Percentiles rank a stretch among this genome's conserved stretches.
Conservation (phyloP, 1,284 basidiomycete genomes). For the Apiotrichum porosum region DNA sequence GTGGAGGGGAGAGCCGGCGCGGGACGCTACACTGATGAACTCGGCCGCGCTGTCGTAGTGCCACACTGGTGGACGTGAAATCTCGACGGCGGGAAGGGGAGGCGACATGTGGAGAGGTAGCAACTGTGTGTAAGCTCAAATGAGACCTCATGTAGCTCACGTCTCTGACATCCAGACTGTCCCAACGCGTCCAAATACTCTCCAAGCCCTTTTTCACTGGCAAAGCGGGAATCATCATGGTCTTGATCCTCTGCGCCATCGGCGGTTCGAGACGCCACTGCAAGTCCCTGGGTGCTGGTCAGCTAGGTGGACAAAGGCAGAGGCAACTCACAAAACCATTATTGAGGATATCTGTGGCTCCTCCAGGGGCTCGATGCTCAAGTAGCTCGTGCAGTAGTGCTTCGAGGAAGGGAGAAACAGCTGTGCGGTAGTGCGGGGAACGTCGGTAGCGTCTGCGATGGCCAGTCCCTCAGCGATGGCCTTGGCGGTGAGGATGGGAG, state of each 20-base stretch:
- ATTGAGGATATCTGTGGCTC: background rate
- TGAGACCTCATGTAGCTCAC: too few relatives aligned
- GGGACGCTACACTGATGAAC: background rate
- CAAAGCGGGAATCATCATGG: background rate
- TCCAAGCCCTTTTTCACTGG: background rate
- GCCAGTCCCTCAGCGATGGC: background rate
- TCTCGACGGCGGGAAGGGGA: background rate
- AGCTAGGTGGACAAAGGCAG: background rate
- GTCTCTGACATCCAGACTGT: background rate
- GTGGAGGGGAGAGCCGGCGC: too few relatives aligned
- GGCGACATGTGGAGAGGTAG: too few relatives aligned
- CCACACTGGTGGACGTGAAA: background rate
- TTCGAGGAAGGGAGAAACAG: slow-evolving; percentile 5
- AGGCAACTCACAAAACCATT: background rate
- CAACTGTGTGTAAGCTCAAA: too few relatives aligned
- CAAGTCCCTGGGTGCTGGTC: background rate
- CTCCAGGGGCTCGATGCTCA: background rate
- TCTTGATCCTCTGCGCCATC: background rate
- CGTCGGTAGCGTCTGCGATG: background rate
- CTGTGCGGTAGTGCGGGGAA: background rate
- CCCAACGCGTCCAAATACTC: background rate
- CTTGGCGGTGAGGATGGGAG: background rate
- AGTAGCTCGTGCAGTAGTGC: background rate
- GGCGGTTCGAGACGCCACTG: background rate
- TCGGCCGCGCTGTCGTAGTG: background rate